Evolutionary conservation across 1,284 basidiomycete species (phyloP).

Genomic region (Cryptococcus neoformans): DNA sequence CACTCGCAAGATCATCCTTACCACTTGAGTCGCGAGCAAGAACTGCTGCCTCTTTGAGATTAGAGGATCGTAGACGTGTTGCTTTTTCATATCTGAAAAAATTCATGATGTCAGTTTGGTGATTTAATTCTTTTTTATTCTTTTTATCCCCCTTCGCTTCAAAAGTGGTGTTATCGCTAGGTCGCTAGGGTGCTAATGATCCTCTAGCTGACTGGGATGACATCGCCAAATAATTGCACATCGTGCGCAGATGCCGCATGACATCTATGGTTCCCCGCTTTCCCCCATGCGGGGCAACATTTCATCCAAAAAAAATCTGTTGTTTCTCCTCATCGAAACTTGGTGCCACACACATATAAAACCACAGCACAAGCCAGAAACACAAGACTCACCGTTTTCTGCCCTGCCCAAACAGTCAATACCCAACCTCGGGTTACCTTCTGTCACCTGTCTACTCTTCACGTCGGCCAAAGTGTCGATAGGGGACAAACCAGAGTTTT

Average conservation of each 20-base stretch:
- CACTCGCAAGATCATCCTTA: slow-evolving; percentile 48
- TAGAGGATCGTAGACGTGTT: slow-evolving; percentile 94
- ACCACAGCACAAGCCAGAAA: neutral
- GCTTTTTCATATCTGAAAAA: slow-evolving; percentile 94
- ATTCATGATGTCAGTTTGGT: neutral
- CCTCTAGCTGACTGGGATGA: too few species aligned
- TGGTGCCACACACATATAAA: too few species aligned
- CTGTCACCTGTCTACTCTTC: slow-evolving; percentile 88
- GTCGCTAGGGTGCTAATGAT: too few species aligned
- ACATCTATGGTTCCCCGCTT: neutral
- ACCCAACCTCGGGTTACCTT: slow-evolving; percentile 78
- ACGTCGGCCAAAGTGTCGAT: slow-evolving; percentile 96
- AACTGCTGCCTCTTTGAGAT: slow-evolving; percentile 98
- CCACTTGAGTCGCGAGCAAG: slow-evolving; percentile 91
- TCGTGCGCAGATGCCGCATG: neutral
- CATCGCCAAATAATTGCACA: too few species aligned
- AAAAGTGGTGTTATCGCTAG: too few species aligned
- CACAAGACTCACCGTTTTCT: slow-evolving; percentile 67
- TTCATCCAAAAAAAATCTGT: neutral
- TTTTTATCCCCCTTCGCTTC: too few species aligned
- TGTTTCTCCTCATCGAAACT: neutral
- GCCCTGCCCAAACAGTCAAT: slow-evolving; percentile 89
- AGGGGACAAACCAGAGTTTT: slow-evolving; percentile 94
- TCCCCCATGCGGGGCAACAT: neutral
- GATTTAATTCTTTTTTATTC: neutral